These are phyloP conservation scores for Fusarium hostae DNA, from an alignment of 2,329 filamentous ascomycete species.

Conservation along the genomic window DNA sequence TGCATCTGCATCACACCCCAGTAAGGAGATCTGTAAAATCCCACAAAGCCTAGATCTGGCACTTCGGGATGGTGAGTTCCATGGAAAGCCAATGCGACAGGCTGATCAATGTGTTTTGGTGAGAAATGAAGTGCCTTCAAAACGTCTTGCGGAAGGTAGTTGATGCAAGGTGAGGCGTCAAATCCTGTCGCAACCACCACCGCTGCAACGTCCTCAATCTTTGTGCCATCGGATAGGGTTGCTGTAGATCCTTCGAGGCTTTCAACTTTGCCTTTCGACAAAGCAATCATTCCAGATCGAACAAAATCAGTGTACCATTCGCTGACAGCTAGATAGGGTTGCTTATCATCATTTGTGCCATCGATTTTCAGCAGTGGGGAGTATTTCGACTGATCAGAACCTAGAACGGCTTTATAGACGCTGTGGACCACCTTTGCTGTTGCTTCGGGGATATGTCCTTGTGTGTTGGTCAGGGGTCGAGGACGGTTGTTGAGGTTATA, in stretches of 20 bases:
- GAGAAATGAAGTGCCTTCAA: slow-evolving; percentile 68
- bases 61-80: slow-evolving; percentile 70
- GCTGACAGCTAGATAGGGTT: slow-evolving; percentile 75
- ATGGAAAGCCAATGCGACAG: slow-evolving; percentile 74
- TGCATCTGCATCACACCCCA: slow-evolving; percentile 93
- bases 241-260: slow-evolving; percentile 51
- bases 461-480: slow-evolving; percentile 67
- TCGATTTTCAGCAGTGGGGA: slow-evolving; percentile 55
- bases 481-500: slow-evolving; percentile 76
- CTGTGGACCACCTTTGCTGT: slow-evolving; percentile 65
- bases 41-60: slow-evolving; percentile 78
- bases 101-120: slow-evolving; percentile 63
- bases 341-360: slow-evolving; percentile 57
- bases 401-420: slow-evolving; percentile 60
- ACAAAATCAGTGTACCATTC: slow-evolving; percentile 81
- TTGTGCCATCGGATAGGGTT: slow-evolving; percentile 45
- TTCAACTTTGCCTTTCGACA: slow-evolving; percentile 60
- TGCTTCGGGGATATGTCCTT: slow-evolving; percentile 71
- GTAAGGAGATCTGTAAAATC: slow-evolving; percentile 85
- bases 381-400: slow-evolving; percentile 65
- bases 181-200: slow-evolving; percentile 83
- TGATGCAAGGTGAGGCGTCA: slow-evolving; percentile 70
- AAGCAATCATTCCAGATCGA: slow-evolving; percentile 68
- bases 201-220: slow-evolving; percentile 68
- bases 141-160: slow-evolving; percentile 69